Conservation (phyloP, 768 basidiomycete genomes). For the Grammothele lineata region DNA sequence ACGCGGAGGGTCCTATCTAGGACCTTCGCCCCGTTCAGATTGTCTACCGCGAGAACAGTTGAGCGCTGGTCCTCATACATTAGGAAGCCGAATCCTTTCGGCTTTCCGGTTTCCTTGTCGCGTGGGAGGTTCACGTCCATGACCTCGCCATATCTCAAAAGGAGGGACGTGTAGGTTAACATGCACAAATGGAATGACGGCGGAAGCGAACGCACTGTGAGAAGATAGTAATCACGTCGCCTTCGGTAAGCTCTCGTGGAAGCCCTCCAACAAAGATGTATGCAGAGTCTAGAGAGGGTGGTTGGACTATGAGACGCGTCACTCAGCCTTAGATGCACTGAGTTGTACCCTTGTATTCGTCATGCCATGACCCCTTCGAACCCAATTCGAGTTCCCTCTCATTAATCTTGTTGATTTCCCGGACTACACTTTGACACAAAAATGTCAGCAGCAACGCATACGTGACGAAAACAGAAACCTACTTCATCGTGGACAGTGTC, state of each 20-base stretch:
- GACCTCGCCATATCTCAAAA: slow-evolving; percentile 86
- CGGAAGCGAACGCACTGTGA: slow-evolving; percentile 70
- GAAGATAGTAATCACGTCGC: slow-evolving; percentile 95
- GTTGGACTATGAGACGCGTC: too few species aligned
- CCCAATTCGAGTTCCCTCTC: slow-evolving; percentile 84
- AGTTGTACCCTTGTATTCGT: slow-evolving; percentile 84
- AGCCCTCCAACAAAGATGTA: slow-evolving; percentile 94
- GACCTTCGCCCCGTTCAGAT: slow-evolving; percentile 92
- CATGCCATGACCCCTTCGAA: slow-evolving; percentile 81
- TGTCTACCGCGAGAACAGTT: slow-evolving; percentile 95
- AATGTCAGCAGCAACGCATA: too few species aligned
- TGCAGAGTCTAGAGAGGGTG: slow-evolving; percentile 70
- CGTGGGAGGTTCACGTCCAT: slow-evolving; percentile 94
- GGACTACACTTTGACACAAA: slow-evolving; percentile 75
- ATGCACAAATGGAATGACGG: background rate
- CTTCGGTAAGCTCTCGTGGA: slow-evolving; percentile 86
- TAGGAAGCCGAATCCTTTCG: slow-evolving; percentile 89
- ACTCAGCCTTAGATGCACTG: too few species aligned
- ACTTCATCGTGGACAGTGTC: slow-evolving; percentile 59
- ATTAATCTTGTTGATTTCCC: slow-evolving; percentile 93
- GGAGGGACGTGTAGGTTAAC: background rate
- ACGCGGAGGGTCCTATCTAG: slow-evolving; percentile 85
- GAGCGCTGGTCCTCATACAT: slow-evolving; percentile 99
- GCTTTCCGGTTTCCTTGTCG: slow-evolving; percentile 89
- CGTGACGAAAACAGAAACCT: too few species aligned